Percentiles rank a stretch among this genome's conserved stretches.
These are phyloP conservation scores for Hymenoscyphus salicellus DNA, from an alignment of 2,329 filamentous ascomycete genomes.

Conservation along the genomic window DNA sequence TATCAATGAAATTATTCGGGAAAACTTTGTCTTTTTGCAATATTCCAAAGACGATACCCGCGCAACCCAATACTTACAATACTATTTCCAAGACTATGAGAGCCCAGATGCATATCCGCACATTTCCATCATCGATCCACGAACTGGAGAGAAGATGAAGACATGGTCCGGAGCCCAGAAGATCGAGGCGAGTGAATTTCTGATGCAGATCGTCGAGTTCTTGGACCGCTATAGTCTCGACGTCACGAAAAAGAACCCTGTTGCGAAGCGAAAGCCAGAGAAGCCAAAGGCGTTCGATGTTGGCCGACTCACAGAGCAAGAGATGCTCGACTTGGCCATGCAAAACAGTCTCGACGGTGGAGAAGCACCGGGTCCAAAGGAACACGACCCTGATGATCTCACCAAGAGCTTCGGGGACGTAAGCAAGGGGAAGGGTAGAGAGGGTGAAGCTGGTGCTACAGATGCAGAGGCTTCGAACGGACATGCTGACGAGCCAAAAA, in stretches of 20 bases:
- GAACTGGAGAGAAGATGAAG: constrained; percentile 96
- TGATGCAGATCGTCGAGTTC: constrained; percentile 90
- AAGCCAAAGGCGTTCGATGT: constrained; percentile 69
- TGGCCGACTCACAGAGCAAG: constrained; percentile 89
- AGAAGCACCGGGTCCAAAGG: constrained; percentile 46
- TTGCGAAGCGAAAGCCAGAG: constrained; percentile 73
- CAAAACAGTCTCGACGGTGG: constrained; percentile 71
- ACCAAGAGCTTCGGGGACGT: constrained; percentile 62
- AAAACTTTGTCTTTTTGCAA: constrained; percentile 95
- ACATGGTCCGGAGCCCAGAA: constrained; percentile 86
- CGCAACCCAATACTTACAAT: constrained; percentile 78
- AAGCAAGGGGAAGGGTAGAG: constrained; percentile 55
- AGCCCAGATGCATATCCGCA: constrained; percentile 90
- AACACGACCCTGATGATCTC: constrained; percentile 81
- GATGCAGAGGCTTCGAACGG: constrained; percentile 37
- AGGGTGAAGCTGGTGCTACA: constrained; percentile 38
- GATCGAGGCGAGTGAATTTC: constrained; percentile 73
- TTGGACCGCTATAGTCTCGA: constrained; percentile 94
- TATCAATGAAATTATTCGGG: constrained; percentile 75
- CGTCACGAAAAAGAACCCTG: constrained; percentile 85
- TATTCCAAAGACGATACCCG: constrained; percentile 82
- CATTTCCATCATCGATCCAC: constrained; percentile 90
- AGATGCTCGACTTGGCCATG: constrained; percentile 93
- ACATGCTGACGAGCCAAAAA: constrained; percentile 15
- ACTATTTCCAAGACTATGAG: constrained; percentile 80